Evolutionary conservation across 805 yeast genomes (phyloP).

Genomic region (Lachancea fermentati): DNA sequence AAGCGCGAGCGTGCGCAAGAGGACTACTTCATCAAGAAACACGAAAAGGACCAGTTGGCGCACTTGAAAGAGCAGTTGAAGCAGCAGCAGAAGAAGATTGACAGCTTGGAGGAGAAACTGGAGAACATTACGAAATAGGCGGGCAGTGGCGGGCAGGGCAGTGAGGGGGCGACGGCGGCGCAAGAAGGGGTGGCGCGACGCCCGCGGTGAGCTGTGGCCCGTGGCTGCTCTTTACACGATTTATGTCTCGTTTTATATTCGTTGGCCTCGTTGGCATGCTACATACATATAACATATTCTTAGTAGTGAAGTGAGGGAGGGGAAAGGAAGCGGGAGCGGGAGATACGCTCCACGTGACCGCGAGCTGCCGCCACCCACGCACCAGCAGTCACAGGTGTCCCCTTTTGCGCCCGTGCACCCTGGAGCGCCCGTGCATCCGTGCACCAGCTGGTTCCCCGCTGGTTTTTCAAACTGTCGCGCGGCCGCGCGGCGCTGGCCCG

Average conservation of each 20-base stretch:
- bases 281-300: not conserved
- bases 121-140: slow-evolving; percentile 19
- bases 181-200: too few species aligned
- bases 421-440: too few species aligned
- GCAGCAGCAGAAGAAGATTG: slow-evolving; percentile 62
- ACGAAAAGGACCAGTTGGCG: slow-evolving; percentile 82
- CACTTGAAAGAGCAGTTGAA: slow-evolving; percentile 69
- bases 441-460: too few species aligned
- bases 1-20: slow-evolving; percentile 94
- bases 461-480: too few species aligned
- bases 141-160: not conserved
- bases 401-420: not conserved
- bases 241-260: not conserved
- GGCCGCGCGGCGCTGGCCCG: too few species aligned
- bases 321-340: too few species aligned
- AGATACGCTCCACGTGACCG: too few species aligned
- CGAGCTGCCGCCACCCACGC: not conserved
- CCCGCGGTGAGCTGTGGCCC: too few species aligned
- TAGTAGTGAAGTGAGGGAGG: too few species aligned
- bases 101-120: slow-evolving; percentile 44
- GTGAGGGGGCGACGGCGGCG: too few species aligned
- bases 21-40: slow-evolving; percentile 77
- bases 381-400: not conserved
- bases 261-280: not conserved
- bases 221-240: not conserved